Conservation (phyloP, 208 protist genomes). For the Herpetomonas muscarum region DNA sequence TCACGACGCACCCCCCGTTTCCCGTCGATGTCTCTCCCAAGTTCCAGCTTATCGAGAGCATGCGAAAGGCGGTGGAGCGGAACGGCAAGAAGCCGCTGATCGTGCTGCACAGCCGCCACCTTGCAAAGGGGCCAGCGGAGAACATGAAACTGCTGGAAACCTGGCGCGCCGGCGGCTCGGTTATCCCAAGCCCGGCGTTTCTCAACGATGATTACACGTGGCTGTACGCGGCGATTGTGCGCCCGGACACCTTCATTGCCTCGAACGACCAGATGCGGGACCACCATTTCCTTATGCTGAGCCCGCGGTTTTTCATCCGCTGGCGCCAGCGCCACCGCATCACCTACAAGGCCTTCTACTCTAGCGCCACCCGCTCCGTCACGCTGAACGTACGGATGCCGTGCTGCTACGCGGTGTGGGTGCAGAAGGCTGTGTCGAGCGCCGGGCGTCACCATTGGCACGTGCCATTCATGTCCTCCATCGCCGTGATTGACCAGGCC, state of each 20-base stretch:
- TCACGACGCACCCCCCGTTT: constrained; percentile 55
- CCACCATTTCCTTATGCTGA: constrained; percentile 77
- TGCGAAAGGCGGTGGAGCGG: constrained; percentile 29
- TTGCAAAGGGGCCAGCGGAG: constrained; percentile 18
- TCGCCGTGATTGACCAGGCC: constrained; percentile 66
- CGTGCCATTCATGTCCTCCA: constrained; percentile 52
- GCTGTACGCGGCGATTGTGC: constrained; percentile 60
- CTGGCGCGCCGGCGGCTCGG: constrained; percentile 32
- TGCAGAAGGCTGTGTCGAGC: constrained; percentile 26
- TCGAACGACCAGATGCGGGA: constrained; percentile 87
- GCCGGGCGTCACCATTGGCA: constrained; percentile 61
- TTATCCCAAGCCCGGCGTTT: constrained; percentile 69
- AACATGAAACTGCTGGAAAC: constrained; percentile 36
- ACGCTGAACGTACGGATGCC: constrained; percentile 38
- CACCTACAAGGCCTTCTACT: constrained; percentile 65
- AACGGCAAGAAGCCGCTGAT: constrained; percentile 52
- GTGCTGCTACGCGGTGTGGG: constrained; percentile 67
- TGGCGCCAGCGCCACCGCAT: constrained; percentile 83
- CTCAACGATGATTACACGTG: constrained; percentile 89
- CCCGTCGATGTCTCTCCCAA: constrained; percentile 82
- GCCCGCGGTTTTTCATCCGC: constrained; percentile 70
- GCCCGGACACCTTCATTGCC: constrained; percentile 46
- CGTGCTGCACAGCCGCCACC: constrained; percentile 74
- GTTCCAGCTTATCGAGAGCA: constrained; percentile 76
- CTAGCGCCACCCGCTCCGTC: constrained; percentile 20